phyloP scores from a whole-genome alignment of 2,329 filamentous ascomycete genomes.

The Ceratocystis destructans region DNA sequence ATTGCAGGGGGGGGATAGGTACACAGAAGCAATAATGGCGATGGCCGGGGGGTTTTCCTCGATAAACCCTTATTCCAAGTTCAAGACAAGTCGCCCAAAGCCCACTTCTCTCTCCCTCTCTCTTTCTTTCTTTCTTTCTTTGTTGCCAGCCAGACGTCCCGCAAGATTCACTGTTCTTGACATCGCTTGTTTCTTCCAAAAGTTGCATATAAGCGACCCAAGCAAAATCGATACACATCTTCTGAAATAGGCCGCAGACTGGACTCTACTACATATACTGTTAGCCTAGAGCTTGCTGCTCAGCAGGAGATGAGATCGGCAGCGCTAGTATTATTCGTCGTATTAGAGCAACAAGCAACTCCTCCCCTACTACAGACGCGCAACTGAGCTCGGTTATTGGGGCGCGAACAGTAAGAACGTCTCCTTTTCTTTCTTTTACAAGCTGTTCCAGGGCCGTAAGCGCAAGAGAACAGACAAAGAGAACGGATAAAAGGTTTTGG shows the following conservation, averaged over 20 bases:
- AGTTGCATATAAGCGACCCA: background rate
- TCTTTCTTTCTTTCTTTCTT: background rate
- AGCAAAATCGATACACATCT: background rate
- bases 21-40: too few species aligned
- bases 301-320: background rate
- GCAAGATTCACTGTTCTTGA: background rate
- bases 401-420: background rate
- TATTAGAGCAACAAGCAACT: background rate
- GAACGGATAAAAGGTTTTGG: background rate
- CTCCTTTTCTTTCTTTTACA: background rate
- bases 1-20: too few species aligned
- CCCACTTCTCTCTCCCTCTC: background rate
- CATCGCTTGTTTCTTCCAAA: background rate
- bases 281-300: too few species aligned
- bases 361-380: background rate
- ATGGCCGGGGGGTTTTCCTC: too few species aligned
- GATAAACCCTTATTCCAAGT: background rate
- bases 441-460: background rate
- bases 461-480: background rate
- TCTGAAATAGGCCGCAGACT: too few species aligned
- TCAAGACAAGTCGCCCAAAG: background rate
- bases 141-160: background rate
- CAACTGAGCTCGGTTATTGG: background rate
- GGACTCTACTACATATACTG: background rate
- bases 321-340: background rate